Base-by-base conservation (phyloP, 495 filamentous ascomycete species). In the Hypoxylon crocopeplum region DNA sequence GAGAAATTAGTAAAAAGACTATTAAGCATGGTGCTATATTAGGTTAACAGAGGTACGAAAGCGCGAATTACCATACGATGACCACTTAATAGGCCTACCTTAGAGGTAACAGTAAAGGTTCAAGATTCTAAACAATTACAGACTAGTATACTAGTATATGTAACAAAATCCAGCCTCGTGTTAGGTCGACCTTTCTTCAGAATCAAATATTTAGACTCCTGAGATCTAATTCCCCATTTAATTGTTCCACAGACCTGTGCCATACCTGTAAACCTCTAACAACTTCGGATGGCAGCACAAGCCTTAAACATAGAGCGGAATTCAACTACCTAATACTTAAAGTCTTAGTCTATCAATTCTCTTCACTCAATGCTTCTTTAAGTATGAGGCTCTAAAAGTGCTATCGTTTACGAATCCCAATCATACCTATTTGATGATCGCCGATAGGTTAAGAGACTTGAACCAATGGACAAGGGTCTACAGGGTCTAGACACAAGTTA, bases 401-500 rank as follows among this genome's bases (percentile, higher is more conserved):
- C 4, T 13, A 30, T 20, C 17, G 24, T 44, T 22, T 46, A 2
- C 15, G 25, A 46, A 32, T 27, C 34, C 5, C 13, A 15, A 30
- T 4, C 16, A 17, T 13, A 1, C 3, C 16, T 12, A 16, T 16
- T 34, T 0, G n/a, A 6, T 8, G 8, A 16, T 19, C 17, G 34
- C 13, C 10, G 13, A 17, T 8, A 38, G 34, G 34, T 38, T 38
- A 13, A 38, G 17, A 48, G 36, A 37, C 54, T 34, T 37, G 33
- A 38, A 3, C 4, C 34, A 38, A 19, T 13, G 34, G 4, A 8
- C 54, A 25, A 27, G 48, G 48, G 48, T 22, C 36, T 48, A 44
- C 52, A 50, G 48, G 60, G 48, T 58, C 60, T 49, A 49, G 60
- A 54, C 48, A 64, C 41, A 47, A 54, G 54, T 58, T 51, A 52